Base-by-base conservation (phyloP, 768 basidiomycete genomes). In the Mycena filopes region DNA sequence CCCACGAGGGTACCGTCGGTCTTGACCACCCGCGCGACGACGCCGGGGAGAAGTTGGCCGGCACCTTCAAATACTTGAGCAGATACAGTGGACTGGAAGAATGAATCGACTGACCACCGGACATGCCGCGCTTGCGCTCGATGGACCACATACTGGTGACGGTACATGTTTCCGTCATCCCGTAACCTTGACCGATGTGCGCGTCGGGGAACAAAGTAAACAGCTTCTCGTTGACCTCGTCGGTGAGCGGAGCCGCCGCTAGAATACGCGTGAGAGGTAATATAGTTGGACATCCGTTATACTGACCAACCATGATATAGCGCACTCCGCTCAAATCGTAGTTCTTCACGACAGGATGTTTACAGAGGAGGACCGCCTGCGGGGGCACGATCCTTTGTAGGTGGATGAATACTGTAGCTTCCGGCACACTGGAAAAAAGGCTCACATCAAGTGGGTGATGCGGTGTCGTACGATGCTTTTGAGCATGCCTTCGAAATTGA, bases 401-500 rank as follows among this genome's bases (percentile, higher is more conserved):
- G 21, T 18, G 42, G 25, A 55, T 38, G 2, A 55, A 25, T 63
- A 26, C 51, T n/a, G 29, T 31, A 25, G 25, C 29, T 49, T 38
- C 2, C 47, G 20, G 6, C 36, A 7, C n/a, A 40, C 31, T 4
- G 21, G 16, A 1, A 21, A 13, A 38, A 53, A 21, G 15, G 46
- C 80, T 55, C 67, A 82, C 83, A 82, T 75, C n/a, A 88, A 76
- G 65, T 89, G 84, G 5, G 80, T 82, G 63, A 91, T 87, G 40
- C 78, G 81, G 75, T 91, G 82, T 21, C 81, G 82, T 31, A 82
- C 78, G 33, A 91, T 87, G 75, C 87, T 89, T 47, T 83, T 78
- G 21, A 92, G 80, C 79, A 89, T 86, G n/a, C 81, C 82, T 26
- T 79, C 77, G 55, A 89, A 89, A 65, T 81, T 87, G 73, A 91